phyloP scores from a whole-genome alignment of 176 grass and related monocot species.

The Phoenix dactylifera region DNA sequence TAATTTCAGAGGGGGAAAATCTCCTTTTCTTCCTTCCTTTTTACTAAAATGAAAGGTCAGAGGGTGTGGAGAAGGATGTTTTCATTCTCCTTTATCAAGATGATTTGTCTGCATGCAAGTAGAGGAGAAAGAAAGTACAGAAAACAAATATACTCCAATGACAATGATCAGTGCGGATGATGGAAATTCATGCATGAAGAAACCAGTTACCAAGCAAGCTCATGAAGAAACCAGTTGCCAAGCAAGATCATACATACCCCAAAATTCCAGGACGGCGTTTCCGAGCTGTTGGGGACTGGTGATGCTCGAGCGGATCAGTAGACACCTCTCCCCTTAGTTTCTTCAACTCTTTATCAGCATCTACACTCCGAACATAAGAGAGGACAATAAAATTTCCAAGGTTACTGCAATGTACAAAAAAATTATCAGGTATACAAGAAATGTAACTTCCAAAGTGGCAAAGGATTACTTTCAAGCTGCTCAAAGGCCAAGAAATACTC shows the following conservation, averaged over 20 bases:
- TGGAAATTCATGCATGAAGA: background rate
- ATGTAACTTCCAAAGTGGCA: background rate
- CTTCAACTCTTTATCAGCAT: constrained; percentile 40
- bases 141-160: no score
- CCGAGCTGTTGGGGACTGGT: constrained; percentile 7
- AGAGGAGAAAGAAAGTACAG: no score
- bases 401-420: no score
- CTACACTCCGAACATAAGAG: constrained; percentile 27
- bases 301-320: constrained; percentile 7
- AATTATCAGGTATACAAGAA: no score
- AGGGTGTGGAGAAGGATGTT: no score
- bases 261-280: constrained; percentile 23
- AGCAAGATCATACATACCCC: constrained; percentile 28
- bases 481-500: constrained; percentile 28
- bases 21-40: no score
- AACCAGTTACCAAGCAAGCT: background rate
- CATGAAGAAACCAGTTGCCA: background rate
- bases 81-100: no score
- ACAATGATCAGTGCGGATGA: no score
- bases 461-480: constrained; percentile 34
- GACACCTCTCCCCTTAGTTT: constrained; percentile 27
- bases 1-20: no score
- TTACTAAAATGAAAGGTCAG: no score
- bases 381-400: constrained; percentile 1
- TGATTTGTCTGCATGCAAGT: no score